Evolutionary conservation across 2,329 filamentous ascomycete species (phyloP).

Genomic region (Epichloe gansuensis): DNA sequence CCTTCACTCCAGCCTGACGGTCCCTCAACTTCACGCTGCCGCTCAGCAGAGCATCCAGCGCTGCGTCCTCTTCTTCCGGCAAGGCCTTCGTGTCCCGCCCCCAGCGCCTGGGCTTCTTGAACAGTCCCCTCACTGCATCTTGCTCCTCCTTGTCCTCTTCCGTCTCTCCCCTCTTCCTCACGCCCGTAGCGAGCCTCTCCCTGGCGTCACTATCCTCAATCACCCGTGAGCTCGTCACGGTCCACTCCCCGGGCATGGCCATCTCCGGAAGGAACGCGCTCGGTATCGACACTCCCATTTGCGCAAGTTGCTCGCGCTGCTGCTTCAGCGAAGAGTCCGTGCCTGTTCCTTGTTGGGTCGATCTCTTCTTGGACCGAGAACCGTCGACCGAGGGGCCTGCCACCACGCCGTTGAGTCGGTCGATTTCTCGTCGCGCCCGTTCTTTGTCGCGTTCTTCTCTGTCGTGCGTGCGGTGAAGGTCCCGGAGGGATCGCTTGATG

Average conservation of each 20-base stretch:
- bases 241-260: constrained; percentile 85
- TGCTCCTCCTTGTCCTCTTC: constrained; percentile 50
- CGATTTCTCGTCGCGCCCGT: constrained; percentile 70
- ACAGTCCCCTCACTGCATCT: constrained; percentile 42
- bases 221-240: constrained; percentile 52
- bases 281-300: constrained; percentile 75
- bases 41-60: constrained; percentile 49
- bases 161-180: constrained; percentile 49
- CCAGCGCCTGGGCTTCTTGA: constrained; percentile 46
- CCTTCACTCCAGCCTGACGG: constrained; percentile 23
- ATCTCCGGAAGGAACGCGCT: constrained; percentile 65
- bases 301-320: constrained; percentile 78
- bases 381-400: constrained; percentile 9
- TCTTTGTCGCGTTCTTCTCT: constrained; percentile 70
- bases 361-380: not conserved
- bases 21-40: constrained; percentile 16
- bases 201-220: constrained; percentile 27
- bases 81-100: constrained; percentile 39
- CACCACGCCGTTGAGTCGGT: constrained; percentile 70
- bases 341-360: not conserved
- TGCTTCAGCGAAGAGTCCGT: constrained; percentile 55
- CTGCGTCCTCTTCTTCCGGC: constrained; percentile 34
- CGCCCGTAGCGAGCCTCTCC: constrained; percentile 36
- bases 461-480: constrained; percentile 76
- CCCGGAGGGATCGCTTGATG: constrained; percentile 79